Percentiles rank a stretch among this genome's conserved stretches.
Conservation (phyloP, 345 rosid species). For the Streptanthus diversifolius region DNA sequence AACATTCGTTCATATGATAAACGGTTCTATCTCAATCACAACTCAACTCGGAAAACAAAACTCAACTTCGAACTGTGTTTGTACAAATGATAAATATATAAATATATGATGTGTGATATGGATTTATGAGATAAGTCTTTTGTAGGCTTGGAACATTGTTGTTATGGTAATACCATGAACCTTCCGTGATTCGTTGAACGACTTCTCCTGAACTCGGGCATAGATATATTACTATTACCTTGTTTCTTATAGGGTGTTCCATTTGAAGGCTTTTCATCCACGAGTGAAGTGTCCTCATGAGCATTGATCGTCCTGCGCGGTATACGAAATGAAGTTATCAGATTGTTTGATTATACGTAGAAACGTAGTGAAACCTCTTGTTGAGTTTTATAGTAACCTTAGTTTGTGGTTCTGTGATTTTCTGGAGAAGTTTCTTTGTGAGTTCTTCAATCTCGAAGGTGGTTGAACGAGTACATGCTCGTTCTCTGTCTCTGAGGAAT, state of each 20-base stretch:
- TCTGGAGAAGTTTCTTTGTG: conserved; percentile 47
- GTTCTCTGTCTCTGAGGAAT: conserved; percentile 70
- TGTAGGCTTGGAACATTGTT: conserved; percentile 13
- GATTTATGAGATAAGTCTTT: background rate
- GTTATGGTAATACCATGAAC: conserved; percentile 45
- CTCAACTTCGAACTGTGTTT: conserved; percentile 3
- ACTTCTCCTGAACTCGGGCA: conserved; percentile 65
- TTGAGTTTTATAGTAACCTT: conserved; percentile 40
- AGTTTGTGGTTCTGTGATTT: conserved; percentile 53
- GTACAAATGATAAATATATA: conserved; percentile 8
- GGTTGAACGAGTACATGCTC: conserved; percentile 46
- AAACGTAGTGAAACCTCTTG: background rate
- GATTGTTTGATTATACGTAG: background rate
- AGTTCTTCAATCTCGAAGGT: conserved; percentile 48
- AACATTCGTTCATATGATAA: conserved; percentile 7
- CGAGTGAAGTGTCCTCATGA: conserved; percentile 39
- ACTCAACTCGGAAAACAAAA: no score
- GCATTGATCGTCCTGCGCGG: conserved; percentile 46
- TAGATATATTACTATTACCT: conserved; percentile 38
- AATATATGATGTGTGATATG: conserved; percentile 8
- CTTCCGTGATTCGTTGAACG: conserved; percentile 71
- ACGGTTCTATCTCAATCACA: conserved; percentile 18
- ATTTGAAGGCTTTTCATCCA: conserved; percentile 46
- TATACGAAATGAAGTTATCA: conserved; percentile 1
- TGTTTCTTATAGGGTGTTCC: conserved; percentile 37